Evolutionary conservation across 176 grass and related monocot genomes (phyloP).

Genomic region (Bolboschoenus planiculmis): DNA sequence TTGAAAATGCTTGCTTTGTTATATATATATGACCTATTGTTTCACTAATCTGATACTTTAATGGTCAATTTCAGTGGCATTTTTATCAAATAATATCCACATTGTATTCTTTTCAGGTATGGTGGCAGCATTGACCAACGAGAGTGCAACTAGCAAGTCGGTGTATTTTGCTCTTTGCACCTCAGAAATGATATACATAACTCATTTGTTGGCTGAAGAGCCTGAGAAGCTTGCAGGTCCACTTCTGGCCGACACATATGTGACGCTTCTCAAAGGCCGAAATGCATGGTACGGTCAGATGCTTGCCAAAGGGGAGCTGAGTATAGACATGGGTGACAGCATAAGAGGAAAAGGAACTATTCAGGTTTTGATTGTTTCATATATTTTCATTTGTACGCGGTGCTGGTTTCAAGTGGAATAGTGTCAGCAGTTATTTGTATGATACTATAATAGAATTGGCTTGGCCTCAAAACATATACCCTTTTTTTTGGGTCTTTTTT

Average conservation of each 20-base stretch:
- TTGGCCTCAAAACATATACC: not conserved
- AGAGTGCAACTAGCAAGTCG: constrained; percentile 95
- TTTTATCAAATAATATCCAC: not conserved
- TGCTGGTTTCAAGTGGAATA: constrained; percentile 13
- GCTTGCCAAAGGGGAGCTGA: constrained; percentile 87
- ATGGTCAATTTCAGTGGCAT: not conserved
- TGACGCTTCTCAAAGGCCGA: constrained; percentile 91
- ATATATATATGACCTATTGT: too few relatives aligned
- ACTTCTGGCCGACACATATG: constrained; percentile 89
- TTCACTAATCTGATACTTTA: too few relatives aligned
- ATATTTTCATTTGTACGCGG: constrained; percentile 1
- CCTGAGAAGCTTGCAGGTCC: constrained; percentile 97
- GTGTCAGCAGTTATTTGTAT: not conserved
- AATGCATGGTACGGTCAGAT: constrained; percentile 95
- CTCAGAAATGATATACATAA: constrained; percentile 99
- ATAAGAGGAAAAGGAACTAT: constrained; percentile 99
- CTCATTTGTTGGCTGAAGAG: constrained; percentile 83
- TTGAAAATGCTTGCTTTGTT: not conserved
- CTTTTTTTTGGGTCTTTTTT: not conserved
- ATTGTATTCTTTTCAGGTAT: constrained; percentile 53
- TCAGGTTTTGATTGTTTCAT: constrained; percentile 50
- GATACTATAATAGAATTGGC: not conserved
- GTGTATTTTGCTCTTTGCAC: constrained; percentile 98
- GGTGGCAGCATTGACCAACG: constrained; percentile 89
- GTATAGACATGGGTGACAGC: constrained; percentile 90